phyloP scores from a whole-genome alignment of 768 basidiomycete species.

The Sporobolomyces pararoseus region DNA sequence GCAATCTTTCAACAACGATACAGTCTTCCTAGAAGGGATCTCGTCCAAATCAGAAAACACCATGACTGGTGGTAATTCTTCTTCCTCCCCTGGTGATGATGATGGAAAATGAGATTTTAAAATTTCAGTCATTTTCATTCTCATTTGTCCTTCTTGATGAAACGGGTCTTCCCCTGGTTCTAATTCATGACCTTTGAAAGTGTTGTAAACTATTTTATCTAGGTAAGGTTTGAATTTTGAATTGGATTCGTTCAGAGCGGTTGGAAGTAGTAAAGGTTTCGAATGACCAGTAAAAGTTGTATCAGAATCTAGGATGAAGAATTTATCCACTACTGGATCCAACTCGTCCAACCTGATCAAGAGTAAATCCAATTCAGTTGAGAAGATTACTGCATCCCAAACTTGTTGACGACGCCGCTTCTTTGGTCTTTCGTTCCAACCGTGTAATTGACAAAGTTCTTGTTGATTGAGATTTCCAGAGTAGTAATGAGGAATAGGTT shows the following conservation, averaged over 20 bases:
- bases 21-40: slow-evolving; percentile 58
- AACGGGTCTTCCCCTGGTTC: slow-evolving; percentile 54
- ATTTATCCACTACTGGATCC: slow-evolving; percentile 58
- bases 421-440: slow-evolving; percentile 52
- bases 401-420: slow-evolving; percentile 49
- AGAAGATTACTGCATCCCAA: slow-evolving; percentile 62
- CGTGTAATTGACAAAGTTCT: slow-evolving; percentile 57
- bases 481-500: slow-evolving; percentile 59
- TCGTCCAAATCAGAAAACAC: slow-evolving; percentile 64
- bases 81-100: not conserved
- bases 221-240: slow-evolving; percentile 56
- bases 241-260: slow-evolving; percentile 46
- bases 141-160: slow-evolving; percentile 56
- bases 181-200: slow-evolving; percentile 47
- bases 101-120: slow-evolving; percentile 52
- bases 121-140: slow-evolving; percentile 56
- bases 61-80: slow-evolving; percentile 53
- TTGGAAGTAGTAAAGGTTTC: slow-evolving; percentile 56
- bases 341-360: slow-evolving; percentile 65
- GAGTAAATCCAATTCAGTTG: slow-evolving; percentile 62
- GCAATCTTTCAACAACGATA: slow-evolving; percentile 57
- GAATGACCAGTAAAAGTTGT: slow-evolving; percentile 61
- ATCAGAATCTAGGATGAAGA: slow-evolving; percentile 63
- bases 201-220: slow-evolving; percentile 58
- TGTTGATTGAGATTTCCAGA: slow-evolving; percentile 55